Conservation (phyloP, 129 eudicot species). For the Escallonia rubra region DNA sequence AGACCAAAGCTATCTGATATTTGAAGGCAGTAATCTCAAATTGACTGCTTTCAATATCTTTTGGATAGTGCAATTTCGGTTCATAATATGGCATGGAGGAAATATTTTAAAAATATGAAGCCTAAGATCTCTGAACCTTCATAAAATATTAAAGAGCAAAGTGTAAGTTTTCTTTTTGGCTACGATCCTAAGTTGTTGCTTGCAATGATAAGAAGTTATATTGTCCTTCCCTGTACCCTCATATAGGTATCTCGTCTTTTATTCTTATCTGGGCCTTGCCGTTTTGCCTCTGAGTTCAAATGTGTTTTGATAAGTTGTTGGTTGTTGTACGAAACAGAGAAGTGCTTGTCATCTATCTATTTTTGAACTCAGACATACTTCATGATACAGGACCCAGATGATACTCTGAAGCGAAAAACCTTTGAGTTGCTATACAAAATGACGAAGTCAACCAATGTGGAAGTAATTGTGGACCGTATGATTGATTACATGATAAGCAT, state of each 20-base stretch:
- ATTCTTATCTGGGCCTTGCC: neutral
- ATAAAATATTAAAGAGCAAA: too few species aligned
- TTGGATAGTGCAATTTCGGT: too few species aligned
- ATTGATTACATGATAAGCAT: constrained; percentile 96
- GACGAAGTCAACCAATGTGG: constrained; percentile 97
- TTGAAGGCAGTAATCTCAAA: too few species aligned
- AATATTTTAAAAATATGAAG: too few species aligned
- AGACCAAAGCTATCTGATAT: too few species aligned
- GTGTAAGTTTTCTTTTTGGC: too few species aligned
- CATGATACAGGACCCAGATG: constrained; percentile 90
- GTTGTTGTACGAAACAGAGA: neutral
- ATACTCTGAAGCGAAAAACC: constrained; percentile 93
- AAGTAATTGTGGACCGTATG: constrained; percentile 99
- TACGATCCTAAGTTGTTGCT: too few species aligned
- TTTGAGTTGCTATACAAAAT: constrained; percentile 90
- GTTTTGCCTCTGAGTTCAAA: neutral
- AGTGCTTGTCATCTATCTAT: constrained; percentile 5
- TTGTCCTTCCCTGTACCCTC: neutral
- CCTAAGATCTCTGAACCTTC: too few species aligned
- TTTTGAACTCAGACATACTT: constrained; percentile 5
- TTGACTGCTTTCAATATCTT: too few species aligned
- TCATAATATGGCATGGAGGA: too few species aligned
- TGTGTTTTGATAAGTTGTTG: neutral
- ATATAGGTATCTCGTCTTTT: neutral
- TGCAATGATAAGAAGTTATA: too few species aligned